Evolutionary conservation across 2,329 filamentous ascomycete genomes (phyloP).

Genomic region (Septoria linicola): DNA sequence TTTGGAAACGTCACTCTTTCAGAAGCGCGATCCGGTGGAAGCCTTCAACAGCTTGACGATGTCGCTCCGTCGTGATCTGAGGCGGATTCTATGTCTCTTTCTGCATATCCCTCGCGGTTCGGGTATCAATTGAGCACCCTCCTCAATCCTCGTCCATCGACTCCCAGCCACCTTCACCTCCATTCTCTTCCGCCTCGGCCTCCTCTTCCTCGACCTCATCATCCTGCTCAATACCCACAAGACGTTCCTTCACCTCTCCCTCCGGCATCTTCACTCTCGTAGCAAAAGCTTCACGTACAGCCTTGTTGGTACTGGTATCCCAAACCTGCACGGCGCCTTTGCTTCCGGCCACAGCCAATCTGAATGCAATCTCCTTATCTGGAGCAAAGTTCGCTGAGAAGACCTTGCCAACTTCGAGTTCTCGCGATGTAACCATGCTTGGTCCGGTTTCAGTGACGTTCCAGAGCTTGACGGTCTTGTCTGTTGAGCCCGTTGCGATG

Average conservation of each 20-base stretch:
- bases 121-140: too few species aligned
- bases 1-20: too few species aligned
- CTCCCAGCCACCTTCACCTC: constrained; percentile 38
- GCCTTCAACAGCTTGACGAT: too few species aligned
- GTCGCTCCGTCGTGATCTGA: too few species aligned
- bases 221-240: constrained; percentile 68
- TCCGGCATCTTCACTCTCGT: constrained; percentile 61
- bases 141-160: constrained; percentile 39
- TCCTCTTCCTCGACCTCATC: constrained; percentile 63
- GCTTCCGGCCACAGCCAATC: constrained; percentile 89
- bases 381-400: constrained; percentile 90
- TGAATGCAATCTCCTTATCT: constrained; percentile 85
- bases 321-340: constrained; percentile 90
- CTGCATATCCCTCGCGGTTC: too few species aligned
- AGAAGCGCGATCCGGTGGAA: too few species aligned
- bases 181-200: constrained; percentile 53
- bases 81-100: too few species aligned
- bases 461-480: constrained; percentile 96
- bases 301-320: constrained; percentile 92
- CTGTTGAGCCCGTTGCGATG: constrained; percentile 88
- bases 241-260: constrained; percentile 67
- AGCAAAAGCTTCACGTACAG: constrained; percentile 81
- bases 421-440: constrained; percentile 84
- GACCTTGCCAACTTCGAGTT: constrained; percentile 90
- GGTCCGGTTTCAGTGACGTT: constrained; percentile 72